Conservation (phyloP, 2,329 filamentous ascomycete species). For the Colletotrichum abscissum region DNA sequence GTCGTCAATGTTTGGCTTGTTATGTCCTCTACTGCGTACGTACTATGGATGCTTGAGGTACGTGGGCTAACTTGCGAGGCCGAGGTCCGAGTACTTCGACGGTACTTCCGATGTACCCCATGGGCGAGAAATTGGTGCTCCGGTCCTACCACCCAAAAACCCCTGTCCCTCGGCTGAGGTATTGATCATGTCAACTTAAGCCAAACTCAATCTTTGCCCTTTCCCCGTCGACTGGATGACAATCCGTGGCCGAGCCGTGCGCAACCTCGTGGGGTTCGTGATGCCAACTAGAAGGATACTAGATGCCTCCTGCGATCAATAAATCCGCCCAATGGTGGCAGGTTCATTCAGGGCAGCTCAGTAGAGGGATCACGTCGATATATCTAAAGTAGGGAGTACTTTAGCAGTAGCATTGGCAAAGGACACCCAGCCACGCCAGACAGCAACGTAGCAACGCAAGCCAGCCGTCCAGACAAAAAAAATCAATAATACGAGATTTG, state of each 20-base stretch:
- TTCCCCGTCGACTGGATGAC: neutral
- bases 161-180: slow-evolving; percentile 3
- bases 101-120: slow-evolving; percentile 2
- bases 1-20: neutral
- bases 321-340: neutral
- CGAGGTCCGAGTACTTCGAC: neutral
- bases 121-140: neutral
- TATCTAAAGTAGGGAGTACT: neutral
- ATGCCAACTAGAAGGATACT: neutral
- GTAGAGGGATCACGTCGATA: neutral
- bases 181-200: slow-evolving; percentile 2
- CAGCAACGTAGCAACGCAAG: slow-evolving; percentile 4
- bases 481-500: slow-evolving; percentile 24
- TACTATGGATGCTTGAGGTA: neutral
- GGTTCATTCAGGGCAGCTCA: neutral
- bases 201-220: slow-evolving; percentile 13
- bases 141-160: neutral
- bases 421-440: neutral
- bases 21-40: neutral
- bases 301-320: neutral
- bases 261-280: neutral
- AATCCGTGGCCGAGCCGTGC: neutral
- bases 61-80: neutral
- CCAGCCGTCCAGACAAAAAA: neutral
- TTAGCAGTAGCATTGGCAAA: neutral